A percentile compares a stretch with the other conserved stretches of the same genome.
Conservation (phyloP, 1,284 basidiomycete genomes). For the Cryptococcus maquisensis region DNA sequence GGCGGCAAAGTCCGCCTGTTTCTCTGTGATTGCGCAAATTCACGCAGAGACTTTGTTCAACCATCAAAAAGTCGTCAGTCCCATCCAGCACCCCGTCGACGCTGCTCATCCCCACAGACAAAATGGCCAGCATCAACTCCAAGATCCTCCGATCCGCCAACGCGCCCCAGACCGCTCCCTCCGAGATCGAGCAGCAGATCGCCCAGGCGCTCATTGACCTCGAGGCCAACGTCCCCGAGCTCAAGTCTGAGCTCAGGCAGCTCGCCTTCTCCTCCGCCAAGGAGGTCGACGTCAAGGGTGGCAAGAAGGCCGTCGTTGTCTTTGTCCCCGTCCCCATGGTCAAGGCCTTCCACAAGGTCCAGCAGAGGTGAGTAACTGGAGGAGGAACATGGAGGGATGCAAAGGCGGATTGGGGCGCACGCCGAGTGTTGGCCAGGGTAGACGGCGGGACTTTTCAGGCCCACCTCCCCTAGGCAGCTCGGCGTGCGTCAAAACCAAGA, state of each 20-base stretch:
- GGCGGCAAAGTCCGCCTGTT: not conserved
- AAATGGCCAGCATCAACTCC: slow-evolving; percentile 23
- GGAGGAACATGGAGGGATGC: not conserved
- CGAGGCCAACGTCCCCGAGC: slow-evolving; percentile 95
- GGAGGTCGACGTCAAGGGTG: slow-evolving; percentile 98
- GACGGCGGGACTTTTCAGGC: slow-evolving; percentile 50
- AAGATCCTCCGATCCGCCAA: slow-evolving; percentile 97
- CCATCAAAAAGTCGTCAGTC: slow-evolving; percentile 1
- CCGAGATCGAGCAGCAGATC: slow-evolving; percentile 88
- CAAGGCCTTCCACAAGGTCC: slow-evolving; percentile 99
- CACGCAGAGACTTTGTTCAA: not conserved
- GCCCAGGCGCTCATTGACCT: slow-evolving; percentile 97
- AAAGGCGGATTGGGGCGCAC: not conserved
- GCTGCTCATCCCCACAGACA: not conserved
- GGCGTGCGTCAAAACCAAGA: slow-evolving; percentile 1
- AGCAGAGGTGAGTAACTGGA: slow-evolving; percentile 71
- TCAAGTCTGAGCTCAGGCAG: slow-evolving; percentile 91
- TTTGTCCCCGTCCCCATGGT: slow-evolving; percentile 97
- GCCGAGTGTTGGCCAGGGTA: slow-evolving; percentile 26
- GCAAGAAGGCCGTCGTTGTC: slow-evolving; percentile 98
- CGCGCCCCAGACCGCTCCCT: slow-evolving; percentile 80
- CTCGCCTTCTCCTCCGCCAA: slow-evolving; percentile 97
- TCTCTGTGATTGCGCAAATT: not conserved
- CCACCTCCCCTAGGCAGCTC: slow-evolving; percentile 41
- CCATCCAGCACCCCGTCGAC: not conserved